These are phyloP conservation scores for Pestalotiopsis sp. DNA, from an alignment of 2,329 filamentous ascomycete species.

Conservation along the genomic window DNA sequence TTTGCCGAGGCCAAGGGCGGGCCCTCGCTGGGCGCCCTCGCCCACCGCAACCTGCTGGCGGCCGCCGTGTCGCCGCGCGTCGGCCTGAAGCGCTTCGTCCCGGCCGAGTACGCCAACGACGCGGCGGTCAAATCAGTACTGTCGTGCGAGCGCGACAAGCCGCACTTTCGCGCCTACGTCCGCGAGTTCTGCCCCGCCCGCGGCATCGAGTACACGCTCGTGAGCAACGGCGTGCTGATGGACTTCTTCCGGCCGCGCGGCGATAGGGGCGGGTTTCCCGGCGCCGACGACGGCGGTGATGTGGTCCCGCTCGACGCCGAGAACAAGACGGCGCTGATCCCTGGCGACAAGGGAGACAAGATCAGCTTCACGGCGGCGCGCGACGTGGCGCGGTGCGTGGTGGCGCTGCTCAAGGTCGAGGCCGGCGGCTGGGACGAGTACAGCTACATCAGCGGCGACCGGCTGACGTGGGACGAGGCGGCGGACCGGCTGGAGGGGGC, in stretches of 20 bases:
- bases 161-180: neutral
- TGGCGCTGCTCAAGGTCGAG: neutral
- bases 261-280: neutral
- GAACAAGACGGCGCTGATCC: neutral
- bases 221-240: constrained; percentile 3
- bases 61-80: neutral
- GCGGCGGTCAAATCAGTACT: neutral
- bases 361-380: constrained; percentile 1
- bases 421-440: neutral
- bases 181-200: neutral
- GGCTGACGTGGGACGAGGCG: constrained; percentile 1
- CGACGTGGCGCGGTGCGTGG: neutral
- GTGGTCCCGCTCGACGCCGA: neutral
- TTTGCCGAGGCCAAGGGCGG: neutral
- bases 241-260: constrained; percentile 4
- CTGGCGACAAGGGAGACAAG: neutral
- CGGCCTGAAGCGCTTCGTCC: neutral
- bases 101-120: constrained; percentile 3
- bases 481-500: neutral
- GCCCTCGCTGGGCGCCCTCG: neutral
- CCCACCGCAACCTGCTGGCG: constrained; percentile 6
- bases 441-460: constrained; percentile 4
- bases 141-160: neutral
- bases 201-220: neutral
- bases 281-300: neutral